phyloP scores from a whole-genome alignment of 1,139 yeast species.

The Pichia sp. region DNA sequence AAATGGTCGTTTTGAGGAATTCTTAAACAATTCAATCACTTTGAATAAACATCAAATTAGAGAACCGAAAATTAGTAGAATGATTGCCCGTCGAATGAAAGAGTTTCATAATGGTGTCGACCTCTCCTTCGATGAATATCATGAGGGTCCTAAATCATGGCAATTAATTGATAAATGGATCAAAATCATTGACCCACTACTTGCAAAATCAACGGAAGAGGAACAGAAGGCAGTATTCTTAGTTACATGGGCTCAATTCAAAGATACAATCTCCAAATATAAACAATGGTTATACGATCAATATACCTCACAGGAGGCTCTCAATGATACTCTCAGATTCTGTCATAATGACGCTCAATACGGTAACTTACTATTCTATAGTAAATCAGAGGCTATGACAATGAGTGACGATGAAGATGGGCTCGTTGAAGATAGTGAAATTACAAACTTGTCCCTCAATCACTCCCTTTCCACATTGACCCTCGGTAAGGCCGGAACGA shows the following conservation, averaged over 20 bases:
- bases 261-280: slow-evolving; percentile 41
- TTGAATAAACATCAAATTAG: slow-evolving; percentile 67
- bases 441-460: slow-evolving; percentile 16
- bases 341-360: slow-evolving; percentile 97
- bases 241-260: slow-evolving; percentile 43
- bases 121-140: slow-evolving; percentile 45
- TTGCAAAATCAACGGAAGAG: slow-evolving; percentile 26
- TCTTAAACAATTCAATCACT: slow-evolving; percentile 71
- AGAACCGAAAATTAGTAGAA: slow-evolving; percentile 67
- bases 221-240: slow-evolving; percentile 41
- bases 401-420: slow-evolving; percentile 23
- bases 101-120: slow-evolving; percentile 80
- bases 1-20: slow-evolving; percentile 92
- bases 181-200: slow-evolving; percentile 39
- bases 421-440: slow-evolving; percentile 12
- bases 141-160: slow-evolving; percentile 65
- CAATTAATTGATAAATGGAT: slow-evolving; percentile 67
- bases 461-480: background rate
- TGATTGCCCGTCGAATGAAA: slow-evolving; percentile 94
- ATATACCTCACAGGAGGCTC: slow-evolving; percentile 37
- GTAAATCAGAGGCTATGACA: slow-evolving; percentile 21
- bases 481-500: background rate
- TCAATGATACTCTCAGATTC: slow-evolving; percentile 53
- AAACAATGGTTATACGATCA: slow-evolving; percentile 54
- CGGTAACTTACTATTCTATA: slow-evolving; percentile 66